Base-by-base conservation (phyloP, 805 yeast genomes). In the Metschnikowia continentalis region DNA sequence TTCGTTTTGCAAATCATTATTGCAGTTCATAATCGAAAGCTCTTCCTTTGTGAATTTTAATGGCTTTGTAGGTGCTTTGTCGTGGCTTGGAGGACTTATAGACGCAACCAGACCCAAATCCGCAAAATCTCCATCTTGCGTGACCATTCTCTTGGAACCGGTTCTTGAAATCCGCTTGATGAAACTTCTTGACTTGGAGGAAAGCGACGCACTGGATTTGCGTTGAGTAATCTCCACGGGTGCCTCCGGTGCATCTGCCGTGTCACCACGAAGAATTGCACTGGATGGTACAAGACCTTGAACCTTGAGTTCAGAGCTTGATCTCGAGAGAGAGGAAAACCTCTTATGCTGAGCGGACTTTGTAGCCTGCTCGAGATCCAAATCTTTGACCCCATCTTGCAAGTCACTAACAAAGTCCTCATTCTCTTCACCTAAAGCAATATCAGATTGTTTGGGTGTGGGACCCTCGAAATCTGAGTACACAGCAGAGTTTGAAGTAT, bases 21-120 rank as follows among this genome's bases (percentile, higher is more conserved):
- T 85, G 48, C 86, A 81, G 35, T 74, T 79, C 70, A 86, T 72
- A 6, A 86, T 70, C 1, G 83, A 82, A 48, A 83, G 63, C 57
- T 86, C 90, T 20, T 82, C 86, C 37, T 81, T 76, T 1, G 83
- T 75, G 47, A 84, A 77, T 7, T 63, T 64, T 37, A 62, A 54
- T 1, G 59, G 64, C 52, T 51, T 58, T 15, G 13, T 13, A 10
- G 36, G 41, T 32, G 35, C 42, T 14, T 42, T 33, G 30, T 36
- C 47, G 19, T 39, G 57, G 32, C 23, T 52, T 3, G 37, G 13
- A 1, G 51, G 44, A 6, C 48, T 33, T 19, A n/a, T 6, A 39
- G 42, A 39, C 10, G 49, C 38, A 32, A 48, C 36, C 20, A 20
- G 35, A 11, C 35, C 46, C 6, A 32, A n/a, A 5, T n/a, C 15